Conservation (phyloP, 257 asterid genomes). For the Gentiana straminea region DNA sequence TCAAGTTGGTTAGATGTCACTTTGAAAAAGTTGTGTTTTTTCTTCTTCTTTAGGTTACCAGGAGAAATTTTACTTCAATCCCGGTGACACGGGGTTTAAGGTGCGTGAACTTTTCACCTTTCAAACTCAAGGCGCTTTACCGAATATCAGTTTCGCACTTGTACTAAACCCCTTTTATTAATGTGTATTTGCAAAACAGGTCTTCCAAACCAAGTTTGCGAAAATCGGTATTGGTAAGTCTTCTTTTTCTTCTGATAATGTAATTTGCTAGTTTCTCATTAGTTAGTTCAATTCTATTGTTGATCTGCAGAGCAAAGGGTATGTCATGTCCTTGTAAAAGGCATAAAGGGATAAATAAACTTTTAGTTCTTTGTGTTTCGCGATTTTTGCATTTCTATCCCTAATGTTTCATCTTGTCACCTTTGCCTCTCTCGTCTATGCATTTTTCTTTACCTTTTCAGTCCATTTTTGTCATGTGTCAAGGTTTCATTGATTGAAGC, state of each 20-base stretch:
- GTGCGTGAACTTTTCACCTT: constrained; percentile 21
- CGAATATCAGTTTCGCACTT: constrained; percentile 3
- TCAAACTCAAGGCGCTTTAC: constrained; percentile 7
- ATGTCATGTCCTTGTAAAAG: too few species aligned
- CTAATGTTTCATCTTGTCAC: too few species aligned
- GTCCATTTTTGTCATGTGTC: too few species aligned
- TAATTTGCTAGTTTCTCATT: too few species aligned
- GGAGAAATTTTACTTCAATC: constrained; percentile 96
- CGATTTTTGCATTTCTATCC: too few species aligned
- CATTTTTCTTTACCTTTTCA: too few species aligned
- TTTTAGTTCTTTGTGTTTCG: too few species aligned
- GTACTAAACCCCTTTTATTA: constrained; percentile 6
- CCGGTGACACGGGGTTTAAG: constrained; percentile 98
- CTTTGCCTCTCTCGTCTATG: too few species aligned
- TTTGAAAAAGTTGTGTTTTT: constrained; percentile 3
- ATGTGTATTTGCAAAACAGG: constrained; percentile 35
- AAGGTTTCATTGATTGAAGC: too few species aligned
- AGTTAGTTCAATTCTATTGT: too few species aligned
- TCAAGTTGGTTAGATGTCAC: constrained; percentile 4
- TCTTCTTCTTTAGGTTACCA: constrained; percentile 62
- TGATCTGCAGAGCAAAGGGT: too few species aligned
- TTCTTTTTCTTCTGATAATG: background rate
- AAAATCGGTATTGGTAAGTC: constrained; percentile 88
- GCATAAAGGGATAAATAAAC: too few species aligned
- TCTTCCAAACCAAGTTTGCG: constrained; percentile 79